Evolutionary conservation across 257 asterid species (phyloP), one percentile per base, ranked within the genome.

Genomic region (Ilex asprella): DNA sequence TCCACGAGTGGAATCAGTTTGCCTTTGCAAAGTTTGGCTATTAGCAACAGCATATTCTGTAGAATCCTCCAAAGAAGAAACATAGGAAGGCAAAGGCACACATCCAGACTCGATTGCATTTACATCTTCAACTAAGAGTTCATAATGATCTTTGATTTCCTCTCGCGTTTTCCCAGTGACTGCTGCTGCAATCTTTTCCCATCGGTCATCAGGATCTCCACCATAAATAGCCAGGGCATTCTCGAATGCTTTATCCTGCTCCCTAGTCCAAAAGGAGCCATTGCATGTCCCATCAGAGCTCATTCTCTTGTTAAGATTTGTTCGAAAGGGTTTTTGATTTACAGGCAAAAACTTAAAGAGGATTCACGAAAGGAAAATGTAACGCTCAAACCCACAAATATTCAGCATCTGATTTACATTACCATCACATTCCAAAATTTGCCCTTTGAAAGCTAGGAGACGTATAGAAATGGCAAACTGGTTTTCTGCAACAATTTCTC

Each of bases 241-340:
- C 70, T 77, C 88, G 44, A 73, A 82, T 30, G 79, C 79, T 72
- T 78, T 72, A 62, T 77, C 65, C 69, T 77, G 73, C 56, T 79
- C 81, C 69, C 50, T 55, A 2, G 74, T 71, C 88, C 78, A 79
- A 9, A 54, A n/a, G 30, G 78, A 55, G 61, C 54, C 31, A 31
- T 27, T 56, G 68, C 73, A 64, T 64, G 75, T 59, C 69, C 55
- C 46, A 41, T 75, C 54, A 41, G 69, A 55, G 60, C 71, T 65
- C 81, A 79, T 79, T 67, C 62, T 59, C 50, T 53, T 47, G 57
- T 58, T 55, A 32, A 58, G 57, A 56, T 52, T 68, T n/a, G 46
- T 39, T 58, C 30, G 55, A 55, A 59, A 59, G 62, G 61, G 46
- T 32, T 62, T 46, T 15, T 69, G 71, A 70, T 59, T 74, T 67